Evolutionary conservation across 176 grass and related monocot genomes (phyloP), one percentile per base, ranked within the genome.

Genomic region (Oryza punctata): DNA sequence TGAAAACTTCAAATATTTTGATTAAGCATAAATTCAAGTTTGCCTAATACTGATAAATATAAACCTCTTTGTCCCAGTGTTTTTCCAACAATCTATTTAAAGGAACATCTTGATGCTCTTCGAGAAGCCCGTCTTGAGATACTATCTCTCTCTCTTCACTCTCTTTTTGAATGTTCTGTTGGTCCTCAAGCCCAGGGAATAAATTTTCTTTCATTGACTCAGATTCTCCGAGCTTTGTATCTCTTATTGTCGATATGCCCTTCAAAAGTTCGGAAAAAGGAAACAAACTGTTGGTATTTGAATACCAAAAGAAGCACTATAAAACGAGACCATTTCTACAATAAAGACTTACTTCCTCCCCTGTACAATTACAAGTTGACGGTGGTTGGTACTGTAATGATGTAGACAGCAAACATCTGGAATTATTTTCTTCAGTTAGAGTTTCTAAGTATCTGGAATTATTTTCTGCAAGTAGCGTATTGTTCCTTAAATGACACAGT

Each of bases 401-500:
- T 61, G 68, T 10, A 41, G 79, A 44, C 63, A 70, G 4, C 46
- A 80, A 7, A 50, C 12, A 70, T 75, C 32, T 79, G 75, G 84
- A 79, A 70, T 89, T 73, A 73, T 70, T 85, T 81, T 99, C 89
- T 65, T 90, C 81, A 71, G 87, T 65, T 52, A 84, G 60, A 50
- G 85, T 95, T 84, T 88, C 91, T 61, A 61, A 7, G 63, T 9
- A 84, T 80, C 43, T 84, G 82, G 85, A 78, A 66, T 90, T 77
- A 73, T 44, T 85, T 78, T 99, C 89, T 69, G 91, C 83, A 75
- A 89, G 70, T 61, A 81, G 60, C 43, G 85, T 95, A 82, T 88
- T 89, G 21, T 82, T 89, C 81, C 96, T 90, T 63, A 92, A 84
- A 85, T 88, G 86, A 68, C 66, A 94, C 65, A 99, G 38, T 13